Percentiles rank a stretch among this genome's conserved stretches.
Conservation (phyloP, 768 basidiomycete genomes). For the Trametes sanguinea region DNA sequence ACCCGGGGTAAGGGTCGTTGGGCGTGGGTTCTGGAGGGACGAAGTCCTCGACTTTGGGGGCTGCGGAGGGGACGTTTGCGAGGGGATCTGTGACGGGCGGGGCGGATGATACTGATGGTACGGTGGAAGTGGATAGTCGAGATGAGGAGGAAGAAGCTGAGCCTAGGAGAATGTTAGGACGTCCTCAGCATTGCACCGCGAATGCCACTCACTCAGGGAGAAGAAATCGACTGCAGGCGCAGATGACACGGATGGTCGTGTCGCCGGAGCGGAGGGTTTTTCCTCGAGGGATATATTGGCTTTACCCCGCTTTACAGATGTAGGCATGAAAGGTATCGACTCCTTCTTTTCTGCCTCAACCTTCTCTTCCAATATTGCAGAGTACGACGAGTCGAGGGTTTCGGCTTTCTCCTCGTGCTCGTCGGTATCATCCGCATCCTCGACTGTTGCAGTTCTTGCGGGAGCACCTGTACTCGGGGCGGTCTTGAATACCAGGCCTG, state of each 20-base stretch:
- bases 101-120: conserved; percentile 12
- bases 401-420: conserved; percentile 15
- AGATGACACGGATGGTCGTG: conserved; percentile 23
- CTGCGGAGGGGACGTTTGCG: conserved; percentile 46
- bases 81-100: conserved; percentile 12
- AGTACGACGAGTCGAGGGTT: conserved; percentile 10
- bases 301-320: conserved; percentile 59
- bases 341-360: conserved; percentile 24
- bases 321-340: conserved; percentile 57
- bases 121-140: neutral
- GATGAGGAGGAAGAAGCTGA: conserved; percentile 32
- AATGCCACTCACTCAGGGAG: conserved; percentile 51
- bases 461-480: conserved; percentile 20
- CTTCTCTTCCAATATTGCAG: conserved; percentile 21
- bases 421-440: conserved; percentile 27
- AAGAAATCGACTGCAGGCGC: conserved; percentile 63
- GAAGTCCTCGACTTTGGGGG: conserved; percentile 68
- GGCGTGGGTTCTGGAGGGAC: conserved; percentile 73
- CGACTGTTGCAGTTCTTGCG: conserved; percentile 30
- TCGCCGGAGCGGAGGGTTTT: conserved; percentile 18
- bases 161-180: conserved; percentile 6
- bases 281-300: conserved; percentile 46
- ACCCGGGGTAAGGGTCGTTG: conserved; percentile 81
- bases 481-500: conserved; percentile 61
- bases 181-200: too few species aligned